phyloP scores from a whole-genome alignment of 306 rosid genomes.

The Lathyrus aphaca region DNA sequence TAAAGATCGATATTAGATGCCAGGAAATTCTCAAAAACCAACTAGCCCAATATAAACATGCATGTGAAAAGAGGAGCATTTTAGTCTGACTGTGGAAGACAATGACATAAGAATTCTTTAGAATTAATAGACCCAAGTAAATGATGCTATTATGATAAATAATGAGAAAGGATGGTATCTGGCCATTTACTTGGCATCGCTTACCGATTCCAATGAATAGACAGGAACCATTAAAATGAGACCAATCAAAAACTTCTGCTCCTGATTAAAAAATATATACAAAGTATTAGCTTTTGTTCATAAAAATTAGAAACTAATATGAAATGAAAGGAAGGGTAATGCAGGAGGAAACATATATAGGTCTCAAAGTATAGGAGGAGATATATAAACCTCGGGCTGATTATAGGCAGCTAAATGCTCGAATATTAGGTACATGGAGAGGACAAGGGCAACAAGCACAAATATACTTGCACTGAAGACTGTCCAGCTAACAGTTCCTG shows the following conservation, averaged over 20 bases:
- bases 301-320: neutral
- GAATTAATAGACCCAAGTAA: conserved; percentile 21
- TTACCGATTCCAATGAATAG: conserved; percentile 94
- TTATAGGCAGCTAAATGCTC: conserved; percentile 94
- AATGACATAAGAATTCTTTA: neutral
- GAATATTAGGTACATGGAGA: conserved; percentile 84
- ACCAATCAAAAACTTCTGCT: conserved; percentile 98
- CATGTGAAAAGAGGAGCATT: neutral
- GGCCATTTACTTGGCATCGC: conserved; percentile 33
- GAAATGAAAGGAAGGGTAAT: conserved; percentile 10
- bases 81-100: conserved; percentile 17
- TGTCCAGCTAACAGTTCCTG: conserved; percentile 73
- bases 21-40: neutral
- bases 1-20: conserved; percentile 20
- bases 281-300: conserved; percentile 1
- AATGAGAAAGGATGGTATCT: conserved; percentile 17
- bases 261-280: conserved; percentile 54
- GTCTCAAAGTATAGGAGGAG: conserved; percentile 30
- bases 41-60: conserved; percentile 9
- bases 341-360: conserved; percentile 15
- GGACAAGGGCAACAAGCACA: conserved; percentile 75
- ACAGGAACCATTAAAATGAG: conserved; percentile 98
- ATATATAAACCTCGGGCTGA: conserved; percentile 83
- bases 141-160: neutral
- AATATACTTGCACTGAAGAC: conserved; percentile 81